Percentiles rank a stretch among this genome's conserved stretches.
phyloP scores from a whole-genome alignment of 2,329 filamentous ascomycete species.

The Ascochyta fabae region DNA sequence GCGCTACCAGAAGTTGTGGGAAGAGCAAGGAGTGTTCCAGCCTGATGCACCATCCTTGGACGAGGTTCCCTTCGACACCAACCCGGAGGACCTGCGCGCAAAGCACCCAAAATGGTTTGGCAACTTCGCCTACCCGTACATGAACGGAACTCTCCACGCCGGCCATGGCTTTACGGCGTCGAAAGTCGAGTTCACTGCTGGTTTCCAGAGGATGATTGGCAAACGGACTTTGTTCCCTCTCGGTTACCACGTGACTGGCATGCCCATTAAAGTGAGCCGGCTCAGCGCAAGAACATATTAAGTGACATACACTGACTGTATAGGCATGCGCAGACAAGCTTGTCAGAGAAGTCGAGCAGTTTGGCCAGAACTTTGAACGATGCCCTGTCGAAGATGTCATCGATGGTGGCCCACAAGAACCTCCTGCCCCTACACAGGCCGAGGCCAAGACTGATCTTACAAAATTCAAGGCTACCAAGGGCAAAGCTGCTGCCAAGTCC shows the following conservation, averaged over 20 bases:
- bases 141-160: slow-evolving; percentile 70
- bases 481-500: slow-evolving; percentile 85
- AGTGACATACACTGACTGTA: background rate
- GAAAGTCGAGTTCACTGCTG: slow-evolving; percentile 91
- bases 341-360: slow-evolving; percentile 84
- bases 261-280: slow-evolving; percentile 73
- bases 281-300: background rate
- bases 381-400: slow-evolving; percentile 58
- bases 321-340: slow-evolving; percentile 91
- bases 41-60: slow-evolving; percentile 79
- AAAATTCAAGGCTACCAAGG: slow-evolving; percentile 82
- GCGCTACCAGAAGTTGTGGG: slow-evolving; percentile 89
- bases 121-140: slow-evolving; percentile 68
- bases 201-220: slow-evolving; percentile 88
- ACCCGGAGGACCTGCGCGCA: slow-evolving; percentile 76
- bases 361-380: slow-evolving; percentile 83
- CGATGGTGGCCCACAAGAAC: slow-evolving; percentile 56
- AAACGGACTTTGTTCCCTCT: slow-evolving; percentile 87
- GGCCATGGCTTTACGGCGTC: slow-evolving; percentile 91
- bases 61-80: slow-evolving; percentile 77
- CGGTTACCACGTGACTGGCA: slow-evolving; percentile 95
- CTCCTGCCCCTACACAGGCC: slow-evolving; percentile 67
- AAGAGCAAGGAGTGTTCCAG: slow-evolving; percentile 79
- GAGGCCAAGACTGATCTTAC: slow-evolving; percentile 79
- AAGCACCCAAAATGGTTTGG: slow-evolving; percentile 92